Evolutionary conservation across 1,284 basidiomycete genomes (phyloP).

Genomic region (Lentinus polychrous): DNA sequence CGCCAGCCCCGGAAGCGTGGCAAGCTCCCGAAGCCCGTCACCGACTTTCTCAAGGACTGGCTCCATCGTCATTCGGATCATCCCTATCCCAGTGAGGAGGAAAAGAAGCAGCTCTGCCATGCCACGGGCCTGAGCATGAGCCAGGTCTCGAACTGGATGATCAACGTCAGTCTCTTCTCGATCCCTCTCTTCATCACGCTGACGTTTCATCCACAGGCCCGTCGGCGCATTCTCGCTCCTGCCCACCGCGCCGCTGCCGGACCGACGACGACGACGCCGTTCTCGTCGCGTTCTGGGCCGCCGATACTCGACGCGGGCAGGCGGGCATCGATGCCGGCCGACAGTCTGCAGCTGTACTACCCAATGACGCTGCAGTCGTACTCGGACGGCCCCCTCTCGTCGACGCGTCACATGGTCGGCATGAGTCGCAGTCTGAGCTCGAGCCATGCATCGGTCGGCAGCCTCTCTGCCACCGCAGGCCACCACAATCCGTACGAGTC

Average conservation of each 20-base stretch:
- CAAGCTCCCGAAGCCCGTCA: slow-evolving; percentile 86
- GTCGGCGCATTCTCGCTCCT: slow-evolving; percentile 74
- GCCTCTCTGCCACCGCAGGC: slow-evolving; percentile 13
- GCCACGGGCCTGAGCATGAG: slow-evolving; percentile 82
- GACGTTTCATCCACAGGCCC: slow-evolving; percentile 41
- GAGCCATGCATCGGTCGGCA: slow-evolving; percentile 21
- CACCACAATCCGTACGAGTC: slow-evolving; percentile 21
- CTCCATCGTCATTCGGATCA: slow-evolving; percentile 83
- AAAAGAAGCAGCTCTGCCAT: slow-evolving; percentile 84
- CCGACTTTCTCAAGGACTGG: slow-evolving; percentile 88
- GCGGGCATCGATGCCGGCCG: slow-evolving; percentile 41
- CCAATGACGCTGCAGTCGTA: slow-evolving; percentile 64
- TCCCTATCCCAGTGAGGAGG: slow-evolving; percentile 86
- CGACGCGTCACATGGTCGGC: slow-evolving; percentile 25
- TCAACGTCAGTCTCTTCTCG: slow-evolving; percentile 55
- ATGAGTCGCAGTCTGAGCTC: slow-evolving; percentile 22
- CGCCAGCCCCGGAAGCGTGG: slow-evolving; percentile 74
- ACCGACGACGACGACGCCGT: slow-evolving; percentile 67
- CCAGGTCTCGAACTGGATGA: slow-evolving; percentile 90
- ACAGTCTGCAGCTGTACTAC: slow-evolving; percentile 63
- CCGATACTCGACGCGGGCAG: slow-evolving; percentile 24
- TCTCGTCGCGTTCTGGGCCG: slow-evolving; percentile 33
- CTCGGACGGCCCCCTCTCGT: slow-evolving; percentile 14
- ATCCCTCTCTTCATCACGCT: slow-evolving; percentile 13
- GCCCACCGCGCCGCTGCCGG: slow-evolving; percentile 66